Percentiles rank a stretch among this genome's conserved stretches.
Conservation (phyloP, 495 filamentous ascomycete species). For the Glonium stellatum region DNA sequence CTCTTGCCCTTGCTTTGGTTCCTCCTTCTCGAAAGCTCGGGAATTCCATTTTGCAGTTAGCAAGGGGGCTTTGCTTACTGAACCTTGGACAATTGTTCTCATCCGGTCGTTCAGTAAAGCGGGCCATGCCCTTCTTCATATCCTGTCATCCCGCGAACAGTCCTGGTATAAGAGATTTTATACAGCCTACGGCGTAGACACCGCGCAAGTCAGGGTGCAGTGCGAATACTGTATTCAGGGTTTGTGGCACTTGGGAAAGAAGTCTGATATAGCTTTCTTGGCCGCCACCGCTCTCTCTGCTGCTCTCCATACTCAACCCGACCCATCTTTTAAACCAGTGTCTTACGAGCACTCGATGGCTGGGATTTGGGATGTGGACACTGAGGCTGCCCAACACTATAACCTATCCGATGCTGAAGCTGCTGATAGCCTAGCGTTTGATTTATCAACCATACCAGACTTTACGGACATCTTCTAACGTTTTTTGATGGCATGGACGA, state of each 20-base stretch:
- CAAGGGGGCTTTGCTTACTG: slow-evolving; percentile 39
- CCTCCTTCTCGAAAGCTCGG: slow-evolving; percentile 11
- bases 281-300: slow-evolving; percentile 19
- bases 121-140: slow-evolving; percentile 32
- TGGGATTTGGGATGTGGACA: no score
- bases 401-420: no score
- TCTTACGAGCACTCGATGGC: no score
- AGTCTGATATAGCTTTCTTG: slow-evolving; percentile 41
- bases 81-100: slow-evolving; percentile 44
- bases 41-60: slow-evolving; percentile 37
- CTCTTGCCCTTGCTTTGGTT: slow-evolving; percentile 25
- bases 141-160: slow-evolving; percentile 1
- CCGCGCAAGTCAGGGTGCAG: slow-evolving; percentile 26
- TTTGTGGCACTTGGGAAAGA: slow-evolving; percentile 40
- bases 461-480: no score
- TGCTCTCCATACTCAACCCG: slow-evolving; percentile 11
- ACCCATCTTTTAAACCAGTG: no score
- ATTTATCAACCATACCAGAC: no score
- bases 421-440: no score
- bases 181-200: slow-evolving; percentile 14
- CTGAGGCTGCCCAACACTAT: no score
- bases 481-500: no score
- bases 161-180: slow-evolving; percentile 5
- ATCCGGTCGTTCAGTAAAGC: slow-evolving; percentile 42
- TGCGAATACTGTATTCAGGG: slow-evolving; percentile 36